These are phyloP conservation scores for Bruguiera sexangula DNA, from an alignment of 345 rosid genomes.

Conservation along the genomic window DNA sequence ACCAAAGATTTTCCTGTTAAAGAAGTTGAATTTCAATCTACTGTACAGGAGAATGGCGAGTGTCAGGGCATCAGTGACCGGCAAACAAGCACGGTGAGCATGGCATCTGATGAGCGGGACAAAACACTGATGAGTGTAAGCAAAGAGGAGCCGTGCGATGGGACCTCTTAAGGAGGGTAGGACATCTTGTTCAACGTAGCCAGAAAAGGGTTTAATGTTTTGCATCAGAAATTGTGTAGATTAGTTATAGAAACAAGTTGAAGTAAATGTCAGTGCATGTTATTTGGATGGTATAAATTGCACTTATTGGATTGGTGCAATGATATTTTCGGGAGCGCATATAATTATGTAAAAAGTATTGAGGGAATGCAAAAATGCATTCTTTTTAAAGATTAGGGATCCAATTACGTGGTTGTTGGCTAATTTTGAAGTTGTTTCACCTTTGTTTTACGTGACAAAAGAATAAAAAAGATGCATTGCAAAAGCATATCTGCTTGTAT, in stretches of 20 bases:
- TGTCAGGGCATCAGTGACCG: background rate
- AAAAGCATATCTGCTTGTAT: no score
- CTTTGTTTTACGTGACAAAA: no score
- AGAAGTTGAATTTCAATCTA: slow-evolving; percentile 20
- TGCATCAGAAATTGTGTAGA: slow-evolving; percentile 22
- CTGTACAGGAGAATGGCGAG: slow-evolving; percentile 22
- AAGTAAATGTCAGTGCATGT: slow-evolving; percentile 11
- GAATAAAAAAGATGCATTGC: no score
- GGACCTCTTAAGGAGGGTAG: slow-evolving; percentile 6
- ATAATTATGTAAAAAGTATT: background rate
- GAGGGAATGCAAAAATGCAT: background rate
- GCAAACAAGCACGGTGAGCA: slow-evolving; percentile 4
- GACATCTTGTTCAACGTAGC: slow-evolving; percentile 13
- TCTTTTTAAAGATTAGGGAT: no score
- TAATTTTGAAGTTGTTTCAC: background rate
- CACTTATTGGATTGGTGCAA: background rate
- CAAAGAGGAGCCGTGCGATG: slow-evolving; percentile 20
- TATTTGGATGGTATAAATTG: background rate
- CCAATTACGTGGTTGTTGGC: background rate
- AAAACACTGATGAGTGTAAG: slow-evolving; percentile 23
- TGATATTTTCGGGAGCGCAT: background rate
- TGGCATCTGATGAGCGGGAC: slow-evolving; percentile 11
- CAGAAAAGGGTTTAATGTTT: background rate
- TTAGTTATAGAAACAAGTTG: slow-evolving; percentile 16
- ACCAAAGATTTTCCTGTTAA: slow-evolving; percentile 13